Evolutionary conservation across 257 asterid species (phyloP).

Genomic region (Salvia splendens): DNA sequence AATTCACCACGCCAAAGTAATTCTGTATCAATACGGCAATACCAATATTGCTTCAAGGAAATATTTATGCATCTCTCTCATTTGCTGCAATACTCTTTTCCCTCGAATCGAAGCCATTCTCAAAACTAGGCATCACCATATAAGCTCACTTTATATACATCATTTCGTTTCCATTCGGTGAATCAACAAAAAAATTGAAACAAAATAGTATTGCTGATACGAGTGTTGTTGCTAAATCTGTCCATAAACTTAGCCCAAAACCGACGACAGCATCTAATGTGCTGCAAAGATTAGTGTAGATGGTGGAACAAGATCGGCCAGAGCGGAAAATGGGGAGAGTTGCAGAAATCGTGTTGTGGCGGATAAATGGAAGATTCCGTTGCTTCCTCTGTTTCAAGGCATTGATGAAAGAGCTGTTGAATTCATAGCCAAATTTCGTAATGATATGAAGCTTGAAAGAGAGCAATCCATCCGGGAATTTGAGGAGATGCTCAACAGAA

Average conservation of each 20-base stretch:
- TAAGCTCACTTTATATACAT: constrained; percentile 23
- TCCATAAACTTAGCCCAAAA: background rate
- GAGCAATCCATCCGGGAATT: constrained; percentile 62
- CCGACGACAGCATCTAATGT: background rate
- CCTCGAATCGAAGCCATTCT: constrained; percentile 21
- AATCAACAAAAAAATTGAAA: constrained; percentile 1
- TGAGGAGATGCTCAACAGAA: constrained; percentile 68
- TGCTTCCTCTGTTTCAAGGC: constrained; percentile 40
- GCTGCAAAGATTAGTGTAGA: background rate
- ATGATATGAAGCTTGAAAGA: constrained; percentile 63
- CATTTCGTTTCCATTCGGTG: no score
- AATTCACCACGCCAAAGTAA: constrained; percentile 14
- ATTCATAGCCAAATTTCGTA: constrained; percentile 57
- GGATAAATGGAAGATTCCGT: constrained; percentile 39
- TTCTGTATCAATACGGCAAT: background rate
- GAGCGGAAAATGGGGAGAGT: constrained; percentile 20
- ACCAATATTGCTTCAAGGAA: background rate
- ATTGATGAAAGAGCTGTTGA: constrained; percentile 64
- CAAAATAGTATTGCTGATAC: constrained; percentile 35
- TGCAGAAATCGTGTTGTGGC: background rate
- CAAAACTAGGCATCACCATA: background rate
- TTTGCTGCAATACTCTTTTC: constrained; percentile 4
- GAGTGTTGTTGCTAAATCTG: constrained; percentile 7
- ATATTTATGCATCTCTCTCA: constrained; percentile 27
- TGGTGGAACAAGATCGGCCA: background rate